Evolutionary conservation across 306 rosid genomes (phyloP), one percentile per base, ranked within the genome.

Genomic region (Crataegus laevigata): DNA sequence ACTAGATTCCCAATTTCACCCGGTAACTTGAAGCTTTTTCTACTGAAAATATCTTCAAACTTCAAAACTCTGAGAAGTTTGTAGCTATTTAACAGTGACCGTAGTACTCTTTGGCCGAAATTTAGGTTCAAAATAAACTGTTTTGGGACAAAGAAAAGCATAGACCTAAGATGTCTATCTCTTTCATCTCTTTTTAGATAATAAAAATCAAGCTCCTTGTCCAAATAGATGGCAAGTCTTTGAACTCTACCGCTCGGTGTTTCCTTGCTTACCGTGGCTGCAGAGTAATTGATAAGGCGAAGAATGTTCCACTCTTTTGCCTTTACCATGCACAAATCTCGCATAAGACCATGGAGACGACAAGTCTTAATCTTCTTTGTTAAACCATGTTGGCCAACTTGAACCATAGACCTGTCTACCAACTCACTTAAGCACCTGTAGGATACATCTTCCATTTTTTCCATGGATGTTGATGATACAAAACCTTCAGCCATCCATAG

Each of bases 401-500:
- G 55, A 66, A 75, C 62, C 72, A 66, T 66, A 13, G 26, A 54
- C 36, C 79, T 75, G 0, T 36, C 66, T 6, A 75, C 72, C n/a
- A 75, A 34, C 66, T 65, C 66, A 15, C 42, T 29, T 65, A 75
- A 55, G 66, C 42, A 66, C 11, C 0, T 13, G 18, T 75, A 75
- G 22, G 66, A 26, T 11, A 18, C 18, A 52, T 75, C 73, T 21
- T 75, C 79, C 29, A 74, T 25, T 4, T 14, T 11, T 28, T 62
- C 47, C 5, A 1, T n/a, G 12, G 38, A 30, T 40, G 21, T 3
- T 2, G 45, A 11, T 8, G 45, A 21, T 71, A 77, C 55, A 36
- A 77, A 63, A n/a, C 77, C 81, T 52, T 71, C 67, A 36, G 73
- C 67, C 12, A 69, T 47, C 63, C 82, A 78, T 24, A 72, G 42